Evolutionary conservation across 176 grass and related monocot species (phyloP).

Genomic region (Dactylis glomerata): DNA sequence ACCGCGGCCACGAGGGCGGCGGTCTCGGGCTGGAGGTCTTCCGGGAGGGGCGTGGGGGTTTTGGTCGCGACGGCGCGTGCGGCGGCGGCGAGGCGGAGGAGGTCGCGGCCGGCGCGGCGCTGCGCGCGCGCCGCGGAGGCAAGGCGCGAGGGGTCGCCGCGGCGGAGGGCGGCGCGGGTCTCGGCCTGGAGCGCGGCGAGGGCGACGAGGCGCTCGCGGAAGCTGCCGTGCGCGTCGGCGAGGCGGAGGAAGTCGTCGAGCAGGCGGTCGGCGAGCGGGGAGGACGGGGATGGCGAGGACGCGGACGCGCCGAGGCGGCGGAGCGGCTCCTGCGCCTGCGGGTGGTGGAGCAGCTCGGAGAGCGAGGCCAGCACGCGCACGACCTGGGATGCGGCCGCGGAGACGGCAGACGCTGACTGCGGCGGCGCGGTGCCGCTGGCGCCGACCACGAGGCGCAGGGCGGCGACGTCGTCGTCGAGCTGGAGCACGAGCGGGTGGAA

Average conservation of each 20-base stretch:
- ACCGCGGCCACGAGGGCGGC: constrained; percentile 15
- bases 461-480: constrained; percentile 69
- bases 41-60: neutral
- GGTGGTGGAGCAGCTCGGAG: constrained; percentile 49
- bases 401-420: constrained; percentile 22
- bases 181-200: constrained; percentile 24
- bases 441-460: constrained; percentile 46
- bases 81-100: constrained; percentile 36
- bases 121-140: constrained; percentile 42
- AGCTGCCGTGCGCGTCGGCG: constrained; percentile 50
- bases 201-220: constrained; percentile 40
- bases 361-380: constrained; percentile 39
- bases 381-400: constrained; percentile 36
- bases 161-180: constrained; percentile 40
- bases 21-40: constrained; percentile 2
- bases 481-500: constrained; percentile 72
- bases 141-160: constrained; percentile 4
- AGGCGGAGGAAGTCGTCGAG: constrained; percentile 56
- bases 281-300: too few species aligned
- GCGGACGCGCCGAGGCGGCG: constrained; percentile 16
- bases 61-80: neutral
- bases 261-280: constrained; percentile 25
- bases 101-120: constrained; percentile 35
- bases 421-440: neutral
- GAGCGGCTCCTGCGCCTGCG: constrained; percentile 54